These are phyloP conservation scores for Ceratocystis harringtonii DNA, from an alignment of 2,329 filamentous ascomycete genomes.

Conservation along the genomic window DNA sequence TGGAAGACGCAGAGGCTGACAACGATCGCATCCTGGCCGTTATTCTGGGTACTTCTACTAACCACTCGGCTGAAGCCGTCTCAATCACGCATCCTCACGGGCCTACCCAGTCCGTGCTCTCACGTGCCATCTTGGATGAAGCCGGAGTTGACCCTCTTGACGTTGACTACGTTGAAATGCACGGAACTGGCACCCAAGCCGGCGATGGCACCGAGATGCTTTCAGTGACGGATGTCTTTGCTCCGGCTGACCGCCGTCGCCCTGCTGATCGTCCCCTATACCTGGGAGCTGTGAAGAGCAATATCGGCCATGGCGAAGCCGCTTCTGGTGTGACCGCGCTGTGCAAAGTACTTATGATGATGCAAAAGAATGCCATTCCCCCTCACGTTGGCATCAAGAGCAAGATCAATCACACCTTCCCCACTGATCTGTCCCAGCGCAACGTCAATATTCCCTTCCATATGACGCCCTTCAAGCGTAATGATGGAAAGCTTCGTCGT, in stretches of 20 bases:
- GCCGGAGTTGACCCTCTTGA: slow-evolving; percentile 62
- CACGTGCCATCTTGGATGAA: slow-evolving; percentile 52
- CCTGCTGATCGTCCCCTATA: slow-evolving; percentile 39
- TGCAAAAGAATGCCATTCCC: slow-evolving; percentile 46
- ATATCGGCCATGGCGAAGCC: slow-evolving; percentile 47
- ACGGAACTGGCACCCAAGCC: slow-evolving; percentile 76
- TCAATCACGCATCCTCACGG: slow-evolving; percentile 76
- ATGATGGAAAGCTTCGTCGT: slow-evolving; percentile 32
- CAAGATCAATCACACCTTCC: slow-evolving; percentile 45
- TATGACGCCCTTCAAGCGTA: slow-evolving; percentile 35
- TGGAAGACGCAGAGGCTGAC: slow-evolving; percentile 62
- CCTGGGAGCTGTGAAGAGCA: slow-evolving; percentile 49
- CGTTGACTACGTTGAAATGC: slow-evolving; percentile 76
- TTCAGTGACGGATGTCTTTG: slow-evolving; percentile 47
- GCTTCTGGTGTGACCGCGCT: slow-evolving; percentile 48
- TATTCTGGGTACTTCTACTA: slow-evolving; percentile 60
- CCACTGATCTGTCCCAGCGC: slow-evolving; percentile 39
- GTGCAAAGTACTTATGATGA: slow-evolving; percentile 50
- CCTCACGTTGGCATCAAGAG: slow-evolving; percentile 54
- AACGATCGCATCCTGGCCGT: slow-evolving; percentile 65
- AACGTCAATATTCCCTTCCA: slow-evolving; percentile 45
- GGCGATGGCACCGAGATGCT: slow-evolving; percentile 73
- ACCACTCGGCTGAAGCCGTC: slow-evolving; percentile 66
- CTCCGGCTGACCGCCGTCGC: slow-evolving; percentile 32
- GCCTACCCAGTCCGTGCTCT: slow-evolving; percentile 58